Percentiles rank a stretch among this genome's conserved stretches.
phyloP scores from a whole-genome alignment of 2,329 filamentous ascomycete genomes.

The Clonostachys sp. region DNA sequence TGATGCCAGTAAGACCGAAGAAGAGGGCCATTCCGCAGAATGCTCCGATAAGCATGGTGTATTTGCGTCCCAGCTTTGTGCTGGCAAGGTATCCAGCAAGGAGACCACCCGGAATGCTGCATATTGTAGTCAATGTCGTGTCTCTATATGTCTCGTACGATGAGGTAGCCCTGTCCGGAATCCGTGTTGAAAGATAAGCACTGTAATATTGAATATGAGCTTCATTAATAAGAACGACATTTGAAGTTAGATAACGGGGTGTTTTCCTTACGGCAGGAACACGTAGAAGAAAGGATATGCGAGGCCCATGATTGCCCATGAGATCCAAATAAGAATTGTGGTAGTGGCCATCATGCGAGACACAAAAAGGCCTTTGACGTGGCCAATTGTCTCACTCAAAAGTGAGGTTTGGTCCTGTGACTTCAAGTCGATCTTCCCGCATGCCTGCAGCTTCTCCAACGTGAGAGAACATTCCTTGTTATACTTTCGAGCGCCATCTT shows the following conservation, averaged over 20 bases:
- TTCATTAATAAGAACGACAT: too few relatives aligned
- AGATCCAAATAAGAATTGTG: constrained; percentile 58
- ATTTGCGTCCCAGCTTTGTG: constrained; percentile 45
- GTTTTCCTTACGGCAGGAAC: constrained; percentile 42
- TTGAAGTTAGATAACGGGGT: too few relatives aligned
- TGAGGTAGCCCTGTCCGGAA: background rate
- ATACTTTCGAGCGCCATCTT: constrained; percentile 29
- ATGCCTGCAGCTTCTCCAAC: constrained; percentile 28
- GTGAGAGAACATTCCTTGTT: constrained; percentile 32
- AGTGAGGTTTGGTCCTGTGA: constrained; percentile 16
- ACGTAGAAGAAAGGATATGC: constrained; percentile 68
- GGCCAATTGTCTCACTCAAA: constrained; percentile 25
- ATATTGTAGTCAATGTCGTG: constrained; percentile 59
- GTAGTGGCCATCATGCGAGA: constrained; percentile 52
- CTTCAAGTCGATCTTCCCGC: constrained; percentile 20
- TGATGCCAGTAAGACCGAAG: constrained; percentile 63
- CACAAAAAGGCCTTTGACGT: constrained; percentile 56
- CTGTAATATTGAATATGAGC: background rate
- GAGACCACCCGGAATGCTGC: constrained; percentile 58
- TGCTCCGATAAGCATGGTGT: constrained; percentile 56
- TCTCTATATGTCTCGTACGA: constrained; percentile 51
- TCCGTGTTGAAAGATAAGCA: background rate
- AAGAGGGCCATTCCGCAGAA: constrained; percentile 60
- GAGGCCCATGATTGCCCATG: constrained; percentile 61
- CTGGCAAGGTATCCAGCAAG: constrained; percentile 58